Conservation (phyloP, 441 rosid species). For the Euphorbia celastroides region DNA sequence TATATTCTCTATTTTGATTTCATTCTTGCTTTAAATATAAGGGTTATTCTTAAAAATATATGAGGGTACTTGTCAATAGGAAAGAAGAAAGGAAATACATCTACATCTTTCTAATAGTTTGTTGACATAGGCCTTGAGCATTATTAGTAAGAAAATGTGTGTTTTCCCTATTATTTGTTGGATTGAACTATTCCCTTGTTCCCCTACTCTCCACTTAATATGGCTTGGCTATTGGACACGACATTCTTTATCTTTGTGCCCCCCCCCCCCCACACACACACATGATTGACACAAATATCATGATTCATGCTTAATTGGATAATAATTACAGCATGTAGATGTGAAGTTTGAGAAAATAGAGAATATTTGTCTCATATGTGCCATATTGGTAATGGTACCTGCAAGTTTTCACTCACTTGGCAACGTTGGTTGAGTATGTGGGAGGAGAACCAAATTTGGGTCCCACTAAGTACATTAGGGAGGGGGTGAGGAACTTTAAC, state of each 20-base stretch:
- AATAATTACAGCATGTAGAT: not conserved
- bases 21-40: not conserved
- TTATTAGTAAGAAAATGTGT: not conserved
- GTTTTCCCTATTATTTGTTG: not conserved
- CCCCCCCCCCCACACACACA: no score
- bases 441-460: no score
- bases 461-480: no score
- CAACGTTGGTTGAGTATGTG: no score
- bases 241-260: not conserved
- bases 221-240: not conserved
- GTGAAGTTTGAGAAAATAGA: no score
- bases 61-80: no score
- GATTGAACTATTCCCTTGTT: not conserved
- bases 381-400: no score
- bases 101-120: not conserved
- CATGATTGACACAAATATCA: no score
- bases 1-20: constrained; percentile 13
- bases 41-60: not conserved
- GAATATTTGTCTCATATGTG: no score
- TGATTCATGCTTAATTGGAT: not conserved
- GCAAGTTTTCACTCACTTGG: no score
- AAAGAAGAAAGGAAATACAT: not conserved
- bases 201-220: not conserved
- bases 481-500: no score
- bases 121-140: not conserved